phyloP scores from a whole-genome alignment of 169 alveolate species.

The Eimeria praecox region DNA sequence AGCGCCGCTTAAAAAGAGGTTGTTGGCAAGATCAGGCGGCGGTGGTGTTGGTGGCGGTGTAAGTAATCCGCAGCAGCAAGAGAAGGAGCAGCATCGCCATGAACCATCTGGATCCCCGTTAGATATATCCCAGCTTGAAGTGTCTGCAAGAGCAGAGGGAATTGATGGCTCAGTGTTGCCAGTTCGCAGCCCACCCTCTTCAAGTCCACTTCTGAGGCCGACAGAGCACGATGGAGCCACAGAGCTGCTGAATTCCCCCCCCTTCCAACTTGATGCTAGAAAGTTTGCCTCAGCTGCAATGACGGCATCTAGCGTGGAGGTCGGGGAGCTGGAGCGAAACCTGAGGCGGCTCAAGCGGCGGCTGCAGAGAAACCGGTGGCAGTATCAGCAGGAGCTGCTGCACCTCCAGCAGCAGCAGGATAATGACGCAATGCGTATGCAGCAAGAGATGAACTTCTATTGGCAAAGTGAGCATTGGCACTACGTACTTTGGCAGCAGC shows the following conservation, averaged over 20 bases:
- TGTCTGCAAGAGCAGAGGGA: background rate
- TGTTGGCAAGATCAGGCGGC: background rate
- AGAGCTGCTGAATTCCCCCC: background rate
- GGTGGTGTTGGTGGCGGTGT: background rate
- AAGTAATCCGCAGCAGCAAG: background rate
- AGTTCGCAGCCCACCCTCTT: background rate
- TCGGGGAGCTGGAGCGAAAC: background rate
- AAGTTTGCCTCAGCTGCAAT: background rate
- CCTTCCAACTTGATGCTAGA: background rate
- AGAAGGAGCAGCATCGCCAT: background rate
- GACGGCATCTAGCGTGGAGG: background rate
- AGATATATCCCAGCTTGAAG: background rate
- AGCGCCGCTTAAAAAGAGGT: background rate
- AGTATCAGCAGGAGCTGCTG: background rate
- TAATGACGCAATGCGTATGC: no score
- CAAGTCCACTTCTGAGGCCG: background rate
- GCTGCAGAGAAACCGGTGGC: background rate
- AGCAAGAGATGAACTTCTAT: background rate
- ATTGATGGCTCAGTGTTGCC: background rate
- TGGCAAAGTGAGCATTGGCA: background rate
- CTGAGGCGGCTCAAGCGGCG: background rate
- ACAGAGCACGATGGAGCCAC: background rate
- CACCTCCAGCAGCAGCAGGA: conserved; percentile 9
- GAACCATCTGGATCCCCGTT: background rate
- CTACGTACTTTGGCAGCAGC: background rate